Base-by-base conservation (phyloP, 2,329 filamentous ascomycete species). In the Pestalotiopsis sp. region DNA sequence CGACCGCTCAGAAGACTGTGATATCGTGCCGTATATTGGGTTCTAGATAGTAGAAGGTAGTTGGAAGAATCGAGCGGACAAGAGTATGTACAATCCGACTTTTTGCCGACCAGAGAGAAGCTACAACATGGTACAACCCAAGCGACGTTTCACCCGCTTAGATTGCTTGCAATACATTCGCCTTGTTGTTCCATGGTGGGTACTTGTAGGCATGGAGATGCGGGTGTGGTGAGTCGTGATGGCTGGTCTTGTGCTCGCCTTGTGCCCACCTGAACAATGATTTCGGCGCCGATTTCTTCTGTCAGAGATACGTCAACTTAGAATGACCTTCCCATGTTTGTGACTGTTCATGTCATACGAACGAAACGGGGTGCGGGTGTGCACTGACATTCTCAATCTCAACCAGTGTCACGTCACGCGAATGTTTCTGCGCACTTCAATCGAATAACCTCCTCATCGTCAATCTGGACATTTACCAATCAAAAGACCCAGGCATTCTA, bases 401-500 rank as follows among this genome's bases (percentile, higher is more conserved):
- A 45, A 13, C 17, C 41, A 2, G 41, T 13, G 41, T 17, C 2
- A 45, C 17, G 13, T 17, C 13, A 45, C 13, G 2, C 41, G 13
- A 17, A 45, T 13, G 17, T 45, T 45, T 45, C 2, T 17, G 41
- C 41, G 12, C 41, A 2, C 13, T 13, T 45, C n/a, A n/a, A 52
- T n/a, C 2, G 45, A 1, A 52, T 11, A 20, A 7, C 2, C n/a
- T 23, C n/a, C 17, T 23, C 0, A 6, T 4, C 11, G 23, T 52
- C 6, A 3, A 52, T 62, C 31, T 12, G 17, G 25, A 2, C 9
- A 2, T 25, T 66, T 27, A 66, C 64, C 64, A 66, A 7, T 66
- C 64, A 23, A 36, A 66, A 17, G 64, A 57, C 17, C 64, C 64
- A 2, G 64, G 64, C 49, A 66, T 66, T 36, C 31, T 66, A 11